Percentiles rank a stretch among this genome's conserved stretches.
Evolutionary conservation across 768 basidiomycete genomes (phyloP).

Genomic region (Mycena vulgaris): DNA sequence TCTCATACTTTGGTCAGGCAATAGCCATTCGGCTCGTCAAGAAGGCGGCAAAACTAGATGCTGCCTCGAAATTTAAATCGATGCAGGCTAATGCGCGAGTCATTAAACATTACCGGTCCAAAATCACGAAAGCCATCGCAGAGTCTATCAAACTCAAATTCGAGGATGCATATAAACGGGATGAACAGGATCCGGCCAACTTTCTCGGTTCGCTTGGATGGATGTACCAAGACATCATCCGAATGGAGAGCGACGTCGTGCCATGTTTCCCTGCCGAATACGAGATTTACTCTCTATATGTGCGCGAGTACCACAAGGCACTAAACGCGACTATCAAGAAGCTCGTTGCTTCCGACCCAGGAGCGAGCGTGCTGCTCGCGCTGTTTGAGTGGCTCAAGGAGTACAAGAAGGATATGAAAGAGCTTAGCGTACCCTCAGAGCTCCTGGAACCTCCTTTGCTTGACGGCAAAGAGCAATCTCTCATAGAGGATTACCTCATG

Average conservation of each 20-base stretch:
- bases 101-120: conserved; percentile 96
- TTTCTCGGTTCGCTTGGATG: conserved; percentile 89
- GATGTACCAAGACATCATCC: conserved; percentile 96
- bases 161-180: conserved; percentile 73
- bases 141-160: conserved; percentile 84
- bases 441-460: conserved; percentile 92
- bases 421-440: conserved; percentile 86
- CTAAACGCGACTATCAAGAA: conserved; percentile 81
- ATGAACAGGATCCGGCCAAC: conserved; percentile 73
- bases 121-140: conserved; percentile 84
- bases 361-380: conserved; percentile 89
- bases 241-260: conserved; percentile 91
- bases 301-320: conserved; percentile 92
- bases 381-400: conserved; percentile 97
- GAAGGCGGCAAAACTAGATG: conserved; percentile 93
- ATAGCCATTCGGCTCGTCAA: conserved; percentile 95
- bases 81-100: conserved; percentile 94
- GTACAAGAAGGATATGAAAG: conserved; percentile 96
- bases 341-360: conserved; percentile 81
- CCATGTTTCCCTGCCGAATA: conserved; percentile 95
- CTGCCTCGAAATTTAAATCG: conserved; percentile 93
- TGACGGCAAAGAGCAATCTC: conserved; percentile 92
- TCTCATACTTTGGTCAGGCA: conserved; percentile 65
- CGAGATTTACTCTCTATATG: conserved; percentile 86
- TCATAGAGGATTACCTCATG: conserved; percentile 96